Evolutionary conservation across 768 basidiomycete genomes (phyloP).

Genomic region (Porphyrellus cyaneotinctus): DNA sequence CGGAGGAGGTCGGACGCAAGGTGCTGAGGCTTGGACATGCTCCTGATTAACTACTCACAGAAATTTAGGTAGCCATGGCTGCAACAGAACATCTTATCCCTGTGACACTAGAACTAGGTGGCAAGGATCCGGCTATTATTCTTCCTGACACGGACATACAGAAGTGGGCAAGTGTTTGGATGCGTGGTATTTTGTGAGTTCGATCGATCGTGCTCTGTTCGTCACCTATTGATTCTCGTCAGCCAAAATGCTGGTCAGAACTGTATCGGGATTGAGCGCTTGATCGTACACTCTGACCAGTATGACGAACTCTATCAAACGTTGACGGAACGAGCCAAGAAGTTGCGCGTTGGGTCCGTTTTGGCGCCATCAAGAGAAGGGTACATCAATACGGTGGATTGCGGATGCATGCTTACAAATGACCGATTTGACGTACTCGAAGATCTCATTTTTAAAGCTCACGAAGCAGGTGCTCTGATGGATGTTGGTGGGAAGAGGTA

Average conservation of each 20-base stretch:
- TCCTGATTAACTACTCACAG: not conserved
- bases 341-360: constrained; percentile 76
- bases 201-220: not conserved
- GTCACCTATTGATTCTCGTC: constrained; percentile 1
- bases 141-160: constrained; percentile 81
- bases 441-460: constrained; percentile 64
- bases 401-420: constrained; percentile 80
- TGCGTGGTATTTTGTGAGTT: constrained; percentile 89
- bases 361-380: constrained; percentile 63
- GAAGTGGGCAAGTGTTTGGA: constrained; percentile 76
- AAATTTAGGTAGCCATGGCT: constrained; percentile 65
- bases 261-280: constrained; percentile 93
- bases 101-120: constrained; percentile 90
- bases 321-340: constrained; percentile 58
- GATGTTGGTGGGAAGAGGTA: constrained; percentile 63
- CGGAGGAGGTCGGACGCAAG: constrained; percentile 71
- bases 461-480: constrained; percentile 60
- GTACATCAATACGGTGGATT: constrained; percentile 71
- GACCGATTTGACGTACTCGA: constrained; percentile 70
- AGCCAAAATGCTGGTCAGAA: constrained; percentile 95
- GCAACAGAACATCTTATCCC: constrained; percentile 88
- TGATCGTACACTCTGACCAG: constrained; percentile 77
- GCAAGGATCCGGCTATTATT: constrained; percentile 91
- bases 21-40: constrained; percentile 33
- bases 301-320: constrained; percentile 71